Conservation (phyloP, 305 asterid genomes). For the Fraxinus latifolia region DNA sequence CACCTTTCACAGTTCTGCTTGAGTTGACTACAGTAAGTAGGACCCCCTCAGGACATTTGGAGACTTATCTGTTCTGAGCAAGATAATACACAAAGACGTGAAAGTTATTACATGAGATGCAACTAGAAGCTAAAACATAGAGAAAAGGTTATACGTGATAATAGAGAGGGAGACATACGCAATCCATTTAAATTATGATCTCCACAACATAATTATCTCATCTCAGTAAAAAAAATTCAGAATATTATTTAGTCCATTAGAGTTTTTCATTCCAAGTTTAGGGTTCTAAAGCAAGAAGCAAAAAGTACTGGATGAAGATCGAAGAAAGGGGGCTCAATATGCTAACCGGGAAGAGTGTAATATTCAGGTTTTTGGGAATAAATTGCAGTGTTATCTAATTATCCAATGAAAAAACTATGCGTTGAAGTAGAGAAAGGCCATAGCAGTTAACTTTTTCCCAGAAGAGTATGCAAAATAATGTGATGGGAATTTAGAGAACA, state of each 20-base stretch:
- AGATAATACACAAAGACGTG: neutral
- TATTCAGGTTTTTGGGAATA: neutral
- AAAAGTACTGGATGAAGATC: neutral
- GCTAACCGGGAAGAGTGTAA: neutral
- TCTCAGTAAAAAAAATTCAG: neutral
- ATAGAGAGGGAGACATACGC: neutral
- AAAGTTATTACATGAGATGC: neutral
- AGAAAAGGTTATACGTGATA: neutral
- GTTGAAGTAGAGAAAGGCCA: neutral
- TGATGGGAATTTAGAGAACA: neutral
- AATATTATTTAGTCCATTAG: neutral
- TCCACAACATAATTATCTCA: neutral
- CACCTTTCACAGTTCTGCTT: neutral
- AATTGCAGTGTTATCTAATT: neutral
- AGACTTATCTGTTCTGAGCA: slow-evolving; percentile 7
- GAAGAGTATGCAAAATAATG: neutral
- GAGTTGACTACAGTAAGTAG: neutral
- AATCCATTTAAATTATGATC: neutral
- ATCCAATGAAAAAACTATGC: neutral
- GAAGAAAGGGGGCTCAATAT: neutral
- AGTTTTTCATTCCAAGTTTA: neutral
- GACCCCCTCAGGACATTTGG: neutral
- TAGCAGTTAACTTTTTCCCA: neutral
- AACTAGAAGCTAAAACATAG: neutral
- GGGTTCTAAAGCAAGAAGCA: neutral